Percentiles rank a stretch among this genome's conserved stretches.
Evolutionary conservation across 2,329 filamentous ascomycete genomes (phyloP).

Genomic region (Penicillium hesseltinei): DNA sequence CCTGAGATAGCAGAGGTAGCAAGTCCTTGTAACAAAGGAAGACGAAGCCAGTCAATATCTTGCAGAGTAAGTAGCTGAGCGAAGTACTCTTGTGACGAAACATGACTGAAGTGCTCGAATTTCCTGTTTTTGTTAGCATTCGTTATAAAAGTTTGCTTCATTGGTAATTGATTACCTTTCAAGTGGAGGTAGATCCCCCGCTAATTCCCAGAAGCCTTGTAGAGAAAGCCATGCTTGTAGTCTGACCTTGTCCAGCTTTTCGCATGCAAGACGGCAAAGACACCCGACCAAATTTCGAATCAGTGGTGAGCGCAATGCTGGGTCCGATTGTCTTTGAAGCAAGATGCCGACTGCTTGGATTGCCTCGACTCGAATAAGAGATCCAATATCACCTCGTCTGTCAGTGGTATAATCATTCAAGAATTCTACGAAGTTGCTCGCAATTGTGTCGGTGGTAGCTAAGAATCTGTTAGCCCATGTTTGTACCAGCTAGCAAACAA

Average conservation of each 20-base stretch:
- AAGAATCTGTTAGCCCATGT: conserved; percentile 15
- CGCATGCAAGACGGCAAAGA: conserved; percentile 69
- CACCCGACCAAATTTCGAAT: conserved; percentile 36
- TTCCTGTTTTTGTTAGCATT: conserved; percentile 28
- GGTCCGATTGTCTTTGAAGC: conserved; percentile 21
- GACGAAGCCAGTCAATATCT: conserved; percentile 36
- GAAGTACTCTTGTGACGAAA: conserved; percentile 47
- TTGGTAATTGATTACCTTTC: conserved; percentile 41
- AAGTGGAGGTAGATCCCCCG: conserved; percentile 34
- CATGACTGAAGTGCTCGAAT: conserved; percentile 47
- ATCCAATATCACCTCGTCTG: conserved; percentile 85
- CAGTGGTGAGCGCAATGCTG: conserved; percentile 13
- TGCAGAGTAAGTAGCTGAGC: conserved; percentile 41
- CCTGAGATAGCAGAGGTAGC: conserved; percentile 47
- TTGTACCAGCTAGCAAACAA: neutral
- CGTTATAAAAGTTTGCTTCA: neutral
- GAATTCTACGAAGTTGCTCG: conserved; percentile 34
- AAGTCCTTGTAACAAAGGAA: conserved; percentile 43
- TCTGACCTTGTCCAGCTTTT: conserved; percentile 88
- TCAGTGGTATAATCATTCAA: conserved; percentile 91
- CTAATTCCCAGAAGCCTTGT: conserved; percentile 40
- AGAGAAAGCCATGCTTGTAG: conserved; percentile 50
- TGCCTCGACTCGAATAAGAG: conserved; percentile 77
- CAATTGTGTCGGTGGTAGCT: conserved; percentile 34
- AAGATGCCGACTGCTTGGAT: conserved; percentile 60